phyloP scores from a whole-genome alignment of 306 rosid species.

The Sindora glabra region DNA sequence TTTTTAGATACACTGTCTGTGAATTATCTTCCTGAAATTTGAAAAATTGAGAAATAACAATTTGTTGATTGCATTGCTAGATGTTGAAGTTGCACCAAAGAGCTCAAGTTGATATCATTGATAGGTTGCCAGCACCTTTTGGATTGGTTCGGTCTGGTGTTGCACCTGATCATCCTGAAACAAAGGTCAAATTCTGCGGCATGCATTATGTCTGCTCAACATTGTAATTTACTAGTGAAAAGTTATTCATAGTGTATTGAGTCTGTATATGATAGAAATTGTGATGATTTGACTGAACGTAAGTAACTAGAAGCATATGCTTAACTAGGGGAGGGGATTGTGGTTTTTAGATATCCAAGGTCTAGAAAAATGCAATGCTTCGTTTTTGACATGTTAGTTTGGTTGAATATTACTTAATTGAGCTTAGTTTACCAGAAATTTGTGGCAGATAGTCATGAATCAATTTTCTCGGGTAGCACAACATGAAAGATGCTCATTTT shows the following conservation, averaged over 20 bases:
- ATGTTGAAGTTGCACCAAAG: conserved; percentile 63
- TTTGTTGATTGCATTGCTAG: conserved; percentile 30
- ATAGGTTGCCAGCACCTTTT: conserved; percentile 82
- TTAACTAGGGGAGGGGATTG: not conserved
- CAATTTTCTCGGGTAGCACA: conserved; percentile 68
- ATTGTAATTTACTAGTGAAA: not conserved
- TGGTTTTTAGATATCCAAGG: not conserved
- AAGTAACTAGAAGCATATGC: not conserved
- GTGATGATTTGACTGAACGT: not conserved
- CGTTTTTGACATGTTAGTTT: too few species aligned
- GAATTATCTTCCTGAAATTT: not conserved
- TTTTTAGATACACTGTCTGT: too few species aligned
- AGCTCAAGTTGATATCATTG: conserved; percentile 75
- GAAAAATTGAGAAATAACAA: not conserved
- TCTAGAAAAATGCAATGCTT: not conserved
- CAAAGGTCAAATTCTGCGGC: conserved; percentile 47
- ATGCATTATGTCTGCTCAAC: not conserved
- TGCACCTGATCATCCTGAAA: conserved; percentile 98
- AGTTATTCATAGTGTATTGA: not conserved
- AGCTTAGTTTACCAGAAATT: conserved; percentile 51
- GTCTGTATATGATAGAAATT: not conserved
- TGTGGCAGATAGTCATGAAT: conserved; percentile 78
- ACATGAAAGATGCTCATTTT: conserved; percentile 57
- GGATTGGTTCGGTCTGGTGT: conserved; percentile 88
- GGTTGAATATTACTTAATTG: too few species aligned